Base-by-base conservation (phyloP, 352 stramenopile species). In the Globisporangium iwayamae region DNA sequence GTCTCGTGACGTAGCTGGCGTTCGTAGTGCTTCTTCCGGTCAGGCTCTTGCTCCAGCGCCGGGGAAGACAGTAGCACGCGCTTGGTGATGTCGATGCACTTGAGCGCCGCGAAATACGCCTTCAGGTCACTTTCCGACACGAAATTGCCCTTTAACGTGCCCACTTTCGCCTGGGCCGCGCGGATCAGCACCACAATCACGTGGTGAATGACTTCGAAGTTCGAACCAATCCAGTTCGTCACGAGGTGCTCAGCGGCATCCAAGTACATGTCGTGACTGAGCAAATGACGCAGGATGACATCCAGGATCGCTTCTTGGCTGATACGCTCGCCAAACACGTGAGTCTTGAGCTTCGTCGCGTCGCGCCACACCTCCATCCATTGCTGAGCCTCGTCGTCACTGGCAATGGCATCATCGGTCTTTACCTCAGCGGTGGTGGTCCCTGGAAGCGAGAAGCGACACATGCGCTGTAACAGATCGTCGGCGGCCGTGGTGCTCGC, bases 361-460 rank as follows among this genome's bases (percentile, higher is more conserved):
- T 92, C 81, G 51, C 80, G 74, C 63, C 82, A 78, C 16, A 92
- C 69, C 38, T 74, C 72, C 16, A 81, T 71, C 83, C 83, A 92
- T 59, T 70, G 67, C 28, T 67, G 36, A 38, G 36, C 38, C 11
- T 69, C 39, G 3, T 20, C 22, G 18, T 20, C 32, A 50, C 46
- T 59, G 16, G 13, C 53, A 56, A 20, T 51, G 5, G 56, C 60
- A 8, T n/a, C 66, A 48, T 46, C 59, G 8, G 5, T 32, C 3
- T n/a, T 46, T 10, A n/a, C 32, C 8, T 46, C 32, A 8, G 18
- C 16, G n/a, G 43, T 16, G n/a, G 43, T 22, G 2, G 45, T 46
- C 10, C 57, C 51, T 45, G 70, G 46, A 1, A 88, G 68, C 9
- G 67, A 75, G 56, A 79, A 82, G 9, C 34, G 11, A 45, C 79